Conservation (phyloP, 306 rosid genomes). For the Morella rubra region DNA sequence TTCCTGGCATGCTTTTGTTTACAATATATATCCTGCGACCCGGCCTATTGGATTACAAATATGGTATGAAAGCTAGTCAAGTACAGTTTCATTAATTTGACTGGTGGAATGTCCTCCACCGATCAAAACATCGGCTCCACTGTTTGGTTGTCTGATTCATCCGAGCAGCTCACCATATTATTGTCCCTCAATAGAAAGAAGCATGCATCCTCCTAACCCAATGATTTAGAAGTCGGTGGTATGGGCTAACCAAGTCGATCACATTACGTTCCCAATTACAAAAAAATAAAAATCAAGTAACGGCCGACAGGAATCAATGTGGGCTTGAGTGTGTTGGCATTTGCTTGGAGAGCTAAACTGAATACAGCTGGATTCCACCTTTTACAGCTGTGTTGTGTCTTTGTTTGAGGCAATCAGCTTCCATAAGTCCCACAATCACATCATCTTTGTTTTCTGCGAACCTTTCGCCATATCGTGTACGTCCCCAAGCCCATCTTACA, state of each 20-base stretch:
- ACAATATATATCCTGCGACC: neutral
- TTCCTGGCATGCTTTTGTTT: neutral
- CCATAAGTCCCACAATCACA: neutral
- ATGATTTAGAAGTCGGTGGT: too few species aligned
- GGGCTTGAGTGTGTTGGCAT: neutral
- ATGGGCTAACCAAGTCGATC: too few species aligned
- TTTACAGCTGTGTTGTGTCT: slow-evolving; percentile 28
- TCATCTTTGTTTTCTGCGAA: neutral
- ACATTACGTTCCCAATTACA: too few species aligned
- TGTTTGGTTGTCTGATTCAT: neutral
- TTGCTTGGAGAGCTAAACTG: neutral
- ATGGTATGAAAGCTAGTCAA: neutral
- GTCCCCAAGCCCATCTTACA: too few species aligned
- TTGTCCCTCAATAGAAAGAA: too few species aligned
- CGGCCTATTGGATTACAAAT: neutral
- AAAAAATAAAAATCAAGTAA: too few species aligned
- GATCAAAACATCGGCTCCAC: neutral
- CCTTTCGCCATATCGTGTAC: neutral
- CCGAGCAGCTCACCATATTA: too few species aligned
- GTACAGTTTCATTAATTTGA: neutral
- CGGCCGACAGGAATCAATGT: neutral
- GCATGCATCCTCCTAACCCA: too few species aligned
- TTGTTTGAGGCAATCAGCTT: neutral
- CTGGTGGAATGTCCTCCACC: neutral
- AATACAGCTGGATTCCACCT: slow-evolving; percentile 43